Evolutionary conservation across 495 filamentous ascomycete species (phyloP).

Genomic region (Penicillium angulare): DNA sequence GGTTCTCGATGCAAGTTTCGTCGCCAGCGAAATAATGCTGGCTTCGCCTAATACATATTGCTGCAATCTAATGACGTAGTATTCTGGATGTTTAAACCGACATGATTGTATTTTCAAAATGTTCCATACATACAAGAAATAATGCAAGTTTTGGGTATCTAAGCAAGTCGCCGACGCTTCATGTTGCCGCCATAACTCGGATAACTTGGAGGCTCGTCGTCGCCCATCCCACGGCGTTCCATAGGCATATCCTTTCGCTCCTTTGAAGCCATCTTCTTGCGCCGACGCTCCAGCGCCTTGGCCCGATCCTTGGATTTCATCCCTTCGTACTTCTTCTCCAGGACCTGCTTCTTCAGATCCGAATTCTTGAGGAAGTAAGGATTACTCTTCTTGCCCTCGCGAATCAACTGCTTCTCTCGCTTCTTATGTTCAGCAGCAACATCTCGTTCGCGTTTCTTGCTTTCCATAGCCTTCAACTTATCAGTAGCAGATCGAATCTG

Average conservation of each 20-base stretch:
- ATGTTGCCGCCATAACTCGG: conserved; percentile 11
- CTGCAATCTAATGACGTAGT: conserved; percentile 5
- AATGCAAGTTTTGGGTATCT: conserved; percentile 6
- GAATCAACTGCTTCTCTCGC: conserved; percentile 78
- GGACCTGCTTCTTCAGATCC: conserved; percentile 80
- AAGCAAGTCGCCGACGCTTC: conserved; percentile 36
- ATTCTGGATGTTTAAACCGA: not conserved
- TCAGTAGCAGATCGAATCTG: conserved; percentile 68
- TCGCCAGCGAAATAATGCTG: not conserved
- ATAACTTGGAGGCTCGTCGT: conserved; percentile 14
- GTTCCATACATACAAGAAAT: not conserved
- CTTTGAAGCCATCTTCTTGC: conserved; percentile 79
- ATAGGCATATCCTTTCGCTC: conserved; percentile 79
- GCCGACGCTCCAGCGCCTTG: conserved; percentile 71
- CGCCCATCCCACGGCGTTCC: conserved; percentile 51
- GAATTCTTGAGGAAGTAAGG: conserved; percentile 90
- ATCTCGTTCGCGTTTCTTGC: conserved; percentile 63
- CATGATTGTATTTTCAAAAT: not conserved
- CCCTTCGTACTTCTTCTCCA: conserved; percentile 72
- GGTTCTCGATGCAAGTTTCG: conserved; percentile 2
- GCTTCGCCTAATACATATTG: not conserved
- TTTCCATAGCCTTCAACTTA: conserved; percentile 61
- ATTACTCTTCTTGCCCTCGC: conserved; percentile 84
- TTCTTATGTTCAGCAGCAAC: conserved; percentile 70
- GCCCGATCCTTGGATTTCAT: conserved; percentile 82